Evolutionary conservation across 495 filamentous ascomycete genomes (phyloP).

Genomic region (Penicillium cosmopolitanum): DNA sequence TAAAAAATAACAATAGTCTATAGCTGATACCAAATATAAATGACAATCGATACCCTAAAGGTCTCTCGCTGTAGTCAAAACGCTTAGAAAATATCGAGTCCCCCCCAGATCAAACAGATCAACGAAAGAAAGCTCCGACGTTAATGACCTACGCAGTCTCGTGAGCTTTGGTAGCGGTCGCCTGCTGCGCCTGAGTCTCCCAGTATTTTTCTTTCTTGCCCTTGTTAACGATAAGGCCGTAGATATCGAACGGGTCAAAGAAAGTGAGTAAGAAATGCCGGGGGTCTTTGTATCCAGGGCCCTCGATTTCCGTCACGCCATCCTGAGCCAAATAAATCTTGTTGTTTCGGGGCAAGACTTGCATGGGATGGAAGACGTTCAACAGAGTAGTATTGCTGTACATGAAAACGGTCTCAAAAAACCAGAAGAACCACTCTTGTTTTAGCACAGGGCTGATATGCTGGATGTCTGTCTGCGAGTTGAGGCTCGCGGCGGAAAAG

Average conservation of each 20-base stretch:
- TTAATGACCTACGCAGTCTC: background rate
- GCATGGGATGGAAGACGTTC: constrained; percentile 66
- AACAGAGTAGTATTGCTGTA: constrained; percentile 61
- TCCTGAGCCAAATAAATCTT: constrained; percentile 68
- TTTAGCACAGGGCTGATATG: constrained; percentile 58
- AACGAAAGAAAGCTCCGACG: too few species aligned
- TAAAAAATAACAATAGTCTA: background rate
- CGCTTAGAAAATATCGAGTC: too few species aligned
- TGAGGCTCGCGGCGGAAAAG: constrained; percentile 47
- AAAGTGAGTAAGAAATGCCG: constrained; percentile 57
- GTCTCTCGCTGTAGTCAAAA: background rate
- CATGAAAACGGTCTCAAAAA: constrained; percentile 72
- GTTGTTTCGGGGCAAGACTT: constrained; percentile 61
- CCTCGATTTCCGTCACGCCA: constrained; percentile 66
- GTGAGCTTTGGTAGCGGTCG: background rate
- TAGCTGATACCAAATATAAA: constrained; percentile 5
- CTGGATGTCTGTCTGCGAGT: constrained; percentile 37
- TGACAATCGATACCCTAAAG: background rate
- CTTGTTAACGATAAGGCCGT: constrained; percentile 56
- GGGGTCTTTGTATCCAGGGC: constrained; percentile 64
- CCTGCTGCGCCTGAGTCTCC: constrained; percentile 40
- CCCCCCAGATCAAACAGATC: too few species aligned
- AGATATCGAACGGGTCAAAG: constrained; percentile 69
- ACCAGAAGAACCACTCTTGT: constrained; percentile 74
- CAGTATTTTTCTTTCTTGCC: constrained; percentile 58